Evolutionary conservation across 495 filamentous ascomycete genomes (phyloP), one percentile per base, ranked within the genome.

Genomic region (Cudoniella acicularis): DNA sequence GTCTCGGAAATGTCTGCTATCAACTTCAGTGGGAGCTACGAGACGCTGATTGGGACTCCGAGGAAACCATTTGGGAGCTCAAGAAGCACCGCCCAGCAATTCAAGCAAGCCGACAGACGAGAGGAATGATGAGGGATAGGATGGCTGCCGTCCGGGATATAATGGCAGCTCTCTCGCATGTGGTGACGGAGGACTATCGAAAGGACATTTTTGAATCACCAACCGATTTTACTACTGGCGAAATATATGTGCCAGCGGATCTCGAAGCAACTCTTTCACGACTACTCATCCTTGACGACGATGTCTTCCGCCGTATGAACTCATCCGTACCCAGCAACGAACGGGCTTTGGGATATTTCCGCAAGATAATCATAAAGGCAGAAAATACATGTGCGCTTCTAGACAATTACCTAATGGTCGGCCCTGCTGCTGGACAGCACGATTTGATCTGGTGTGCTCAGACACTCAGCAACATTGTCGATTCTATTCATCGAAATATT

Each of bases 401-500:
- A 16, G 64, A 69, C 20, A 16, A 42, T 3, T 69, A 64, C 25
- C 58, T 18, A 10, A 26, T 55, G 24, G 1, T 18, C 52, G 66
- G 66, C 10, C 49, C 47, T 10, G 21, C 20, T 36, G 18, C 42
- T 41, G 54, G 48, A 46, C 27, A 55, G 2, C 20, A 65, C 36
- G 61, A 64, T 54, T 2, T 69, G 1, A 52, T 56, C 17, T 69
- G 64, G 66, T 69, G 66, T 47, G 64, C 61, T 21, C 36, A 60
- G 22, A 43, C 42, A 17, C 53, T 69, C n/a, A 41, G 49, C 23
- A 23, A 60, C 27, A 63, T 69, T 46, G 64, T 64, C 3, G 36
- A 59, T 30, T 13, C 54, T 9, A 66, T 69, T 53, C 36, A 42
- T 49, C 3, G 2, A n/a, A 66, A 64, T 21, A 25, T 64, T 17